Evolutionary conservation across 2,329 filamentous ascomycete genomes (phyloP).

Genomic region (Triangularia setosa): DNA sequence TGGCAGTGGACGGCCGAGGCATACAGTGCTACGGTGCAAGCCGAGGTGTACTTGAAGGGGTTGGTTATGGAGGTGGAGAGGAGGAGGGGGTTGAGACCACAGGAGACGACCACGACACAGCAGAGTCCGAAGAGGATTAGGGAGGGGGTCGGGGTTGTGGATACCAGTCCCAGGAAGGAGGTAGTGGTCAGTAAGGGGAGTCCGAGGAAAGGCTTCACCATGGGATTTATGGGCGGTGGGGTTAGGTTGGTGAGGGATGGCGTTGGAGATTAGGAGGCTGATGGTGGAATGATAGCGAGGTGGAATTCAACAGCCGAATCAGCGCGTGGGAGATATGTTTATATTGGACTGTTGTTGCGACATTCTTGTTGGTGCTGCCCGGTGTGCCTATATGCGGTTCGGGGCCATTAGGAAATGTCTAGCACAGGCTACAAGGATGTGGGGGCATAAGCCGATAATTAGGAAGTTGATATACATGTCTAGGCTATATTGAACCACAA

Average conservation of each 20-base stretch:
- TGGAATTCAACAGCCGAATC: no score
- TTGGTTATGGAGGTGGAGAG: constrained; percentile 69
- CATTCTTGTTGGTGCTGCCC: no score
- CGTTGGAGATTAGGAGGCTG: constrained; percentile 16
- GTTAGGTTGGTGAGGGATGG: constrained; percentile 23
- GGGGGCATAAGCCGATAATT: no score
- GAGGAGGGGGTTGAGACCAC: constrained; percentile 38
- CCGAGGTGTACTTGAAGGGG: constrained; percentile 78
- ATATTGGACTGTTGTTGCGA: no score
- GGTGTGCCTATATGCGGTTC: no score
- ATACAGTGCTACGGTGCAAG: constrained; percentile 77
- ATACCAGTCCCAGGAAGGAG: background rate
- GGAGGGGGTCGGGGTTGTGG: constrained; percentile 2
- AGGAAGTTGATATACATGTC: no score
- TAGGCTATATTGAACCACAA: no score
- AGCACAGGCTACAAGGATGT: no score
- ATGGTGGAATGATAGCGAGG: no score
- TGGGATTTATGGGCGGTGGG: constrained; percentile 3
- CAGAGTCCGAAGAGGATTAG: constrained; percentile 27
- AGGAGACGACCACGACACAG: constrained; percentile 27
- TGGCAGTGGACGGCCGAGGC: constrained; percentile 81
- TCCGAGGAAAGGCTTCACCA: constrained; percentile 3
- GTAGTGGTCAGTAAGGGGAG: background rate
- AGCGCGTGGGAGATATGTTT: background rate
- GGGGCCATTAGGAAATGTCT: no score